phyloP scores from a whole-genome alignment of 352 stramenopile genomes.

The Globisporangium cylindrosporum region DNA sequence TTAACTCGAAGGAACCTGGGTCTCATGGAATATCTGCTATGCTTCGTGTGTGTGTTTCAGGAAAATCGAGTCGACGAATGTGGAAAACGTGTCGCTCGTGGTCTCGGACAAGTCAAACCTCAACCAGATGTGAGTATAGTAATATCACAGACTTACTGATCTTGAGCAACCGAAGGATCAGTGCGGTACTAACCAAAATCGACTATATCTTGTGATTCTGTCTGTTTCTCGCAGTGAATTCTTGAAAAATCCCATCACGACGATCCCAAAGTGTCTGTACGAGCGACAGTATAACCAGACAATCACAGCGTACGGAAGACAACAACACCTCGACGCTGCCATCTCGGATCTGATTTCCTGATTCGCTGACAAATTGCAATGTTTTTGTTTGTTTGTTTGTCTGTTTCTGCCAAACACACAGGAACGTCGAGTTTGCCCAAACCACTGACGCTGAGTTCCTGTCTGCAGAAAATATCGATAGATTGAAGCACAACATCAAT shows the following conservation, averaged over 20 bases:
- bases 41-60: background rate
- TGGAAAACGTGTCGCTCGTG: background rate
- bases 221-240: conserved; percentile 24
- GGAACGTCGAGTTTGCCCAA: background rate
- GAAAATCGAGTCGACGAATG: conserved; percentile 1
- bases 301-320: conserved; percentile 22
- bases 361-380: background rate
- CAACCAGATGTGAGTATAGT: background rate
- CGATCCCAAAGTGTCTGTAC: conserved; percentile 31
- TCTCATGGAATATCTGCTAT: too few relatives aligned
- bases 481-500: too few relatives aligned
- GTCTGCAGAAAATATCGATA: background rate
- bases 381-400: background rate
- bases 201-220: background rate
- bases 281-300: conserved; percentile 18
- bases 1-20: background rate
- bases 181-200: background rate
- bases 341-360: background rate
- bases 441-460: background rate
- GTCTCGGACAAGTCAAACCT: background rate
- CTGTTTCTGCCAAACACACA: background rate
- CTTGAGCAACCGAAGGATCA: background rate
- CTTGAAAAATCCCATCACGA: conserved; percentile 16
- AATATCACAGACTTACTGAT: background rate
- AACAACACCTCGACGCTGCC: background rate